Base-by-base conservation (phyloP, 371 early-diverging fungal species). In the Paraphysoderma sedebokerense region DNA sequence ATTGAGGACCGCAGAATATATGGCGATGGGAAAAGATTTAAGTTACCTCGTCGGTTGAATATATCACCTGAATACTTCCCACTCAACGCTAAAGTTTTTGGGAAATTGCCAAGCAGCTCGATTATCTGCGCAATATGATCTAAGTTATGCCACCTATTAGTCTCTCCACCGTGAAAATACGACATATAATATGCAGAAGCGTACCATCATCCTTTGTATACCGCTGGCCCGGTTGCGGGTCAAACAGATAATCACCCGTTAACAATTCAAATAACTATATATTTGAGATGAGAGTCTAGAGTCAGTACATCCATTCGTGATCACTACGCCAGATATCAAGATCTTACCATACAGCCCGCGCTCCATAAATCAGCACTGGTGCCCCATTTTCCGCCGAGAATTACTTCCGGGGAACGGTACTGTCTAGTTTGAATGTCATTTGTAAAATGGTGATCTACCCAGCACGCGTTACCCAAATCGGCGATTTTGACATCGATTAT, bases 341-440 rank as follows among this genome's bases (percentile, higher is more conserved):
- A n/a, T n/a, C n/a, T n/a, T n/a, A n/a, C 76, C 73, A 98, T 81
- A 66, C 96, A 97, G 15, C 89, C 92, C 41, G 92, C 66, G 48
- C 87, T 86, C 97, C 98, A 95, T n/a, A 95, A 82, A 62, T 98
- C 98, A 3, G 92, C 85, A n/a, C 81, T 76, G 17, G 77, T 63
- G 46, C 84, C 82, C 82, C 93, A 98, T 32, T 75, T 69, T n/a
- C 81, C 77, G 3, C 98, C 98, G 2, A 97, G 58, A 38, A 97
- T 90, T 6, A 92, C 96, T 60, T 98, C 98, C 11, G 98, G 98
- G 2, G 91, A 81, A 38, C 98, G 79, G 52, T 98, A 98, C 62
- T 93, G 98, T 44, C 98, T 79, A 23, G 98, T 96, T 58, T 95
- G 96, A 47, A 98, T 93, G 61, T 95, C 95, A 49, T 83, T 82